phyloP scores from a whole-genome alignment of 257 asterid species.

The Linderniella brevidens region DNA sequence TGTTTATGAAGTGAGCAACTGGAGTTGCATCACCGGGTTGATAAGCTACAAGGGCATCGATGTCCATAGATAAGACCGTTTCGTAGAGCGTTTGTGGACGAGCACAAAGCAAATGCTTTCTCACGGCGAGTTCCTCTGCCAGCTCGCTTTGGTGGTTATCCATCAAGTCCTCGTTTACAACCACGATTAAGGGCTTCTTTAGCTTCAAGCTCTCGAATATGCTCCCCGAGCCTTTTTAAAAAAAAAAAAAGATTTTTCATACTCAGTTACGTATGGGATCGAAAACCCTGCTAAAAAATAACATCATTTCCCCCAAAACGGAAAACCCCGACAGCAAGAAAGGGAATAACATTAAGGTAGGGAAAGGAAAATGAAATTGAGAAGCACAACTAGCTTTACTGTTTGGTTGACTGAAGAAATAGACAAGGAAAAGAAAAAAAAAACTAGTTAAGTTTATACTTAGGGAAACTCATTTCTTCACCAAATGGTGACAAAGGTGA shows the following conservation, averaged over 20 bases:
- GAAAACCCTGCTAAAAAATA: too few relatives aligned
- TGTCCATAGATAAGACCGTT: slow-evolving; percentile 44
- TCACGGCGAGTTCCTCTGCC: slow-evolving; percentile 83
- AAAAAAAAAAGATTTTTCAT: slow-evolving; percentile 9
- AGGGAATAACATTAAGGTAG: too few relatives aligned
- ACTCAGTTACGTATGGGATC: too few relatives aligned
- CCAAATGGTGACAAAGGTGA: too few relatives aligned
- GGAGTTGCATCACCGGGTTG: slow-evolving; percentile 81
- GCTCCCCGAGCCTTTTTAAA: slow-evolving; percentile 99
- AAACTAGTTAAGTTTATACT: too few relatives aligned
- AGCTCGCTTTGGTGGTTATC: slow-evolving; percentile 95
- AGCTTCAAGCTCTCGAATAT: slow-evolving; percentile 73
- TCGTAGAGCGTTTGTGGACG: slow-evolving; percentile 51
- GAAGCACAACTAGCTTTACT: too few relatives aligned
- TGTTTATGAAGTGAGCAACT: slow-evolving; percentile 50
- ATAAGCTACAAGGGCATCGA: slow-evolving; percentile 40
- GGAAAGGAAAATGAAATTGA: too few relatives aligned
- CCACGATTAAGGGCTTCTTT: slow-evolving; percentile 66
- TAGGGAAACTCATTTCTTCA: too few relatives aligned
- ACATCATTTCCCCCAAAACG: neutral
- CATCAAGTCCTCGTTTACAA: slow-evolving; percentile 89
- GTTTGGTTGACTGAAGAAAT: too few relatives aligned
- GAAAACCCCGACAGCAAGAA: too few relatives aligned
- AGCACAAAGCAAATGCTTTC: slow-evolving; percentile 76
- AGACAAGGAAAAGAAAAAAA: too few relatives aligned